Base-by-base conservation (phyloP, 768 basidiomycete species). In the Boletus vinaceobasis region DNA sequence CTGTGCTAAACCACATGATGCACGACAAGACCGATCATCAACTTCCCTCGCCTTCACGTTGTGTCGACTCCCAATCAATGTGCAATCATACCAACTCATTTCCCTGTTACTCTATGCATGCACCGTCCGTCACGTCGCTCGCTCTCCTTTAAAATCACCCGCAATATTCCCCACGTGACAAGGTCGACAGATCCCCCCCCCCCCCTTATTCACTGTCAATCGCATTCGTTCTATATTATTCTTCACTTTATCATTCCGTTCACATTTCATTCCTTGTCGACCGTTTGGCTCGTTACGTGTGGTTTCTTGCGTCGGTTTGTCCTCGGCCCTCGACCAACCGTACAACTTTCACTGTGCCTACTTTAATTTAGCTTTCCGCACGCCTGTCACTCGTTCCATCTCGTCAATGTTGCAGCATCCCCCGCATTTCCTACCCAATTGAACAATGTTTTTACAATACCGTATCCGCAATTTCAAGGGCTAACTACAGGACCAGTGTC, bases 221-320 rank as follows among this genome's bases (percentile, higher is more conserved):
- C 73, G 79, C 78, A 76, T 80, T 81, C 77, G 74, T 83, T 78
- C 77, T 82, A 77, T 83, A 82, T 90, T 89, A 89, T 89, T 88
- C 80, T 82, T 87, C 85, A 86, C 76, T 78, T 87, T 86, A 88
- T 84, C 78, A 73, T 77, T 76, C 75, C 74, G 74, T 77, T 71
- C 60, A 60, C 56, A 59, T 50, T 57, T 63, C 61, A 55, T 58
- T 62, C 67, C 62, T 65, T 71, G 71, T 73, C 66, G 74, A 66
- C 66, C 65, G 61, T 64, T 65, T 65, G 68, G 65, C 63, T 58
- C 67, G 70, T 71, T 62, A 59, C 70, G 64, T 64, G 68, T 60
- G 65, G 62, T 66, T 67, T 64, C 57, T 71, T 73, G 67, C 63
- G 51, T 62, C 59, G 62, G 65, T 65, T 66, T 59, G 67, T 67